phyloP scores from a whole-genome alignment of 73 alveolate species.

The Stentor coeruleus region DNA sequence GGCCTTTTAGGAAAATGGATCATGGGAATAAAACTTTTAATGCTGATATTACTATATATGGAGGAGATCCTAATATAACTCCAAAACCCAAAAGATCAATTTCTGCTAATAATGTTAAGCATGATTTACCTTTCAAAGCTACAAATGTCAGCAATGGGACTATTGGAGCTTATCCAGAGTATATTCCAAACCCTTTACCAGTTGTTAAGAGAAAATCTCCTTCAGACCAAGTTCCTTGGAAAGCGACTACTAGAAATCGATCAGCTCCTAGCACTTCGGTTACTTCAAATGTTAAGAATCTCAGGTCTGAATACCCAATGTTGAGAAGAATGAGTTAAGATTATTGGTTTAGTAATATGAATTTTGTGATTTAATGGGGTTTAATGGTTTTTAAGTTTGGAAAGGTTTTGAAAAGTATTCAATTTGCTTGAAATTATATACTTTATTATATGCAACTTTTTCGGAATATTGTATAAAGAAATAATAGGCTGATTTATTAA shows the following conservation, averaged over 20 bases:
- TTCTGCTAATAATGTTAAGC: no score
- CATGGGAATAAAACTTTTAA: background rate
- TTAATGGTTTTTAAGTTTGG: no score
- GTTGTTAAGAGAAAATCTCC: constrained; percentile 32
- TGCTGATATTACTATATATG: background rate
- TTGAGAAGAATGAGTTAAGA: no score
- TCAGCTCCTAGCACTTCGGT: constrained; percentile 39
- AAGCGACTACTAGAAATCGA: constrained; percentile 36
- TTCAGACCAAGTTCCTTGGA: constrained; percentile 43
- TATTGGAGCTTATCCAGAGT: constrained; percentile 43
- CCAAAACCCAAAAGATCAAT: constrained; percentile 12
- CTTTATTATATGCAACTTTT: no score
- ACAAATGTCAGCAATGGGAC: constrained; percentile 52
- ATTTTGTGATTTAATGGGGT: no score
- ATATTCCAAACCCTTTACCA: constrained; percentile 40
- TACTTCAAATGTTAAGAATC: constrained; percentile 39
- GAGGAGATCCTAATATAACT: background rate
- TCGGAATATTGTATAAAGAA: no score
- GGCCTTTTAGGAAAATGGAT: background rate
- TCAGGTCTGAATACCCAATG: constrained; percentile 44
- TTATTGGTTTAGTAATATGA: no score
- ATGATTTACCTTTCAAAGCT: constrained; percentile 60
- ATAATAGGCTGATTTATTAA: no score
- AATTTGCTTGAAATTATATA: no score
- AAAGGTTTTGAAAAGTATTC: no score